A percentile compares a stretch with the other conserved stretches of the same genome.
phyloP scores from a whole-genome alignment of 352 stramenopile genomes.

The Globisporangium sylvaticum region DNA sequence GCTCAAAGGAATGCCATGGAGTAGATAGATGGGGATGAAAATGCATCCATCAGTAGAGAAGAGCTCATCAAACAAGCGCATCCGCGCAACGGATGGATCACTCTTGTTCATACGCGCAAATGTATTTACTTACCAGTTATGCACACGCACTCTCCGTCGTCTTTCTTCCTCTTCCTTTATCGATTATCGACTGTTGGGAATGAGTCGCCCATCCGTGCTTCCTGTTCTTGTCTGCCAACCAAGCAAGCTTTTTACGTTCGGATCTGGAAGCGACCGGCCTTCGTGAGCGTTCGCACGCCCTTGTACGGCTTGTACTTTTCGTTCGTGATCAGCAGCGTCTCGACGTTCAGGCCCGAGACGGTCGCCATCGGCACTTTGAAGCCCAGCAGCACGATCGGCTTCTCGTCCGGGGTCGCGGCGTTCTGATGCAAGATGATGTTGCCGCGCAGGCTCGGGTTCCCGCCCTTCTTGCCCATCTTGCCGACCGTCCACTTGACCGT shows the following conservation, averaged over 20 bases:
- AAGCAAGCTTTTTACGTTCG: constrained; percentile 55
- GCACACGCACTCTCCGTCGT: background rate
- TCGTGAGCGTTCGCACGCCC: constrained; percentile 95
- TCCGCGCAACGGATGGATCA: too few species aligned
- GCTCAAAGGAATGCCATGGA: background rate
- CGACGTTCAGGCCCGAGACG: constrained; percentile 94
- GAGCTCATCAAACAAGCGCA: too few species aligned
- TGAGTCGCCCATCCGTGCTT: background rate
- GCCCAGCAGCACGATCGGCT: constrained; percentile 91
- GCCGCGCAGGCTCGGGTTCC: constrained; percentile 85
- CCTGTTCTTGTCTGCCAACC: background rate
- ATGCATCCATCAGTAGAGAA: too few species aligned
- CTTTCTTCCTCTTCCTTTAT: background rate
- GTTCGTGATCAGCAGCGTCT: constrained; percentile 92
- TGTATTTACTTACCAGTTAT: background rate
- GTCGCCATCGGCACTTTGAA: constrained; percentile 97
- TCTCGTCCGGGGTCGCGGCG: constrained; percentile 82
- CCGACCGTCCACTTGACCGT: constrained; percentile 93
- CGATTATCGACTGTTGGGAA: constrained; percentile 4
- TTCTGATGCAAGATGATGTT: constrained; percentile 91
- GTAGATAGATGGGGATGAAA: background rate
- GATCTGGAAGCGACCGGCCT: constrained; percentile 94
- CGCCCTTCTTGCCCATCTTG: constrained; percentile 91
- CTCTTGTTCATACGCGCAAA: background rate
- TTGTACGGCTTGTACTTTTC: constrained; percentile 99